phyloP scores from a whole-genome alignment of 306 rosid genomes.

The Purshia tridentata region DNA sequence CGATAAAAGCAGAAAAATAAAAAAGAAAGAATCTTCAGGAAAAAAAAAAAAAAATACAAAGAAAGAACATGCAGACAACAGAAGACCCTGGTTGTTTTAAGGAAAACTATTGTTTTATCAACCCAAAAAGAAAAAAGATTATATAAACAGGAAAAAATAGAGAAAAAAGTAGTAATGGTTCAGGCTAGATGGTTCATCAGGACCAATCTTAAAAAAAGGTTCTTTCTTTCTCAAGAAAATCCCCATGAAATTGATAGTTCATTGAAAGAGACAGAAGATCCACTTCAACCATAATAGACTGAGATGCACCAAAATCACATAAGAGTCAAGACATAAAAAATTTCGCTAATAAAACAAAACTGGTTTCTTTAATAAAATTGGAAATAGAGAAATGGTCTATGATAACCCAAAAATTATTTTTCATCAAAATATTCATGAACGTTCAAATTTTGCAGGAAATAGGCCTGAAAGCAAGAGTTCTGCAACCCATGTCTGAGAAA shows the following conservation, averaged over 20 bases:
- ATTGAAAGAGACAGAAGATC: slow-evolving; percentile 1
- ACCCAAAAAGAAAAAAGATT: neutral
- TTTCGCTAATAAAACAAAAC: neutral
- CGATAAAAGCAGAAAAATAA: neutral
- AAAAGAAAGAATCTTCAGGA: neutral
- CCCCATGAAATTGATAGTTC: slow-evolving; percentile 4
- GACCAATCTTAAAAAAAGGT: neutral
- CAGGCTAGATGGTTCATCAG: neutral
- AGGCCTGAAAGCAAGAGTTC: neutral
- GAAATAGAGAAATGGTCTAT: neutral
- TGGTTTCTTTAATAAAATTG: neutral
- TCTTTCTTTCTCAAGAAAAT: neutral
- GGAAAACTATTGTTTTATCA: neutral
- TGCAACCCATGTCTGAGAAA: neutral
- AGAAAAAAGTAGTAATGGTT: neutral
- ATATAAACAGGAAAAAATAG: neutral
- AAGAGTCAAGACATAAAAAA: neutral
- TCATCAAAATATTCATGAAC: neutral
- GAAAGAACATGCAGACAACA: slow-evolving; percentile 1
- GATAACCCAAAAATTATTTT: neutral
- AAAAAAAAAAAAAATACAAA: neutral
- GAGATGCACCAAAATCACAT: no score
- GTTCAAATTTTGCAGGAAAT: neutral
- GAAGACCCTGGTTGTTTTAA: neutral
- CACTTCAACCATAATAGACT: neutral